Evolutionary conservation across 768 basidiomycete genomes (phyloP).

Genomic region (Collybia sordida): DNA sequence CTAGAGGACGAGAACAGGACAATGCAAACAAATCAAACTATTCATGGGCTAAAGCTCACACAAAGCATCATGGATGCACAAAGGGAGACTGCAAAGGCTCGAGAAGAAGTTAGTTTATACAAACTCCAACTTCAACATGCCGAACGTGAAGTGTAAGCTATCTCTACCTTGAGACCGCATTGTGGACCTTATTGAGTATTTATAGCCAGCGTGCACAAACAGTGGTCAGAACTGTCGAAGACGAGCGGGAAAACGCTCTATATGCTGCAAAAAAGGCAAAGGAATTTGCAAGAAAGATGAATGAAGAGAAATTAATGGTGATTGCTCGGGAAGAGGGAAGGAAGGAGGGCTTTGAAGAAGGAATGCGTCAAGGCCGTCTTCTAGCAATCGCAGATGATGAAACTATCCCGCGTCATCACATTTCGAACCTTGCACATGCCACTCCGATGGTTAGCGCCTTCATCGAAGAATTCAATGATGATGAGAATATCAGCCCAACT

Average conservation of each 20-base stretch:
- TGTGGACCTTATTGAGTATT: not conserved
- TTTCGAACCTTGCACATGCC: constrained; percentile 6
- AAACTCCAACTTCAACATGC: constrained; percentile 24
- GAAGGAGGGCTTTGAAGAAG: constrained; percentile 41
- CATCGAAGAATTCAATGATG: constrained; percentile 11
- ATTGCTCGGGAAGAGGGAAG: constrained; percentile 59
- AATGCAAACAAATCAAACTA: constrained; percentile 21
- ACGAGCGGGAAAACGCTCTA: constrained; percentile 31
- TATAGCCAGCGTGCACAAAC: constrained; percentile 24
- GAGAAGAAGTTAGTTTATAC: constrained; percentile 23
- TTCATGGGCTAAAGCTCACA: constrained; percentile 21
- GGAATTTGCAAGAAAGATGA: constrained; percentile 51
- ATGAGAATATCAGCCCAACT: not conserved
- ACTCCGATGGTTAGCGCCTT: constrained; percentile 13
- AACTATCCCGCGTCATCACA: constrained; percentile 3
- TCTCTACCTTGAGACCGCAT: not conserved
- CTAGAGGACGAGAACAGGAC: constrained; percentile 3
- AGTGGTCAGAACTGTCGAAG: constrained; percentile 23
- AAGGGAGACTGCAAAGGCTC: constrained; percentile 20
- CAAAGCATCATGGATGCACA: constrained; percentile 27
- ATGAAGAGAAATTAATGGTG: constrained; percentile 49
- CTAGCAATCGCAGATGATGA: constrained; percentile 2
- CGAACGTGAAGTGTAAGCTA: constrained; percentile 26
- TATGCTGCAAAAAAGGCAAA: constrained; percentile 38
- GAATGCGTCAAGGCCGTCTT: constrained; percentile 47